Evolutionary conservation across 1,284 basidiomycete species (phyloP).

Genomic region (Porodaedalea pini): DNA sequence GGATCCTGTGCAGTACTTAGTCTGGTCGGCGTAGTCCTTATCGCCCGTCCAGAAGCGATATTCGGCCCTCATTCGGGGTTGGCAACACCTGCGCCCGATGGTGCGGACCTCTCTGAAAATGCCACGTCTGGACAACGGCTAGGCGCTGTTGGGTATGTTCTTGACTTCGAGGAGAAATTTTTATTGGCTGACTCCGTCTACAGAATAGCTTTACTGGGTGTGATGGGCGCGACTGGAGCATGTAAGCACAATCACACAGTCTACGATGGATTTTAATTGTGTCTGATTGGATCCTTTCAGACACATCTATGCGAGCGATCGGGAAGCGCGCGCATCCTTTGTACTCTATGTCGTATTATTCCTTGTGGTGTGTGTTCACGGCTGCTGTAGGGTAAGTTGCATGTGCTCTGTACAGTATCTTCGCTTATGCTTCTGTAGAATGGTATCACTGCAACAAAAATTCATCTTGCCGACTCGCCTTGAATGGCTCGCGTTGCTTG

Average conservation of each 20-base stretch:
- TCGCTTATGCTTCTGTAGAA: constrained; percentile 15
- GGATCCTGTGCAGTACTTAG: constrained; percentile 40
- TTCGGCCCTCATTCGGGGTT: constrained; percentile 35
- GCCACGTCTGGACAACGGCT: constrained; percentile 43
- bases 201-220: constrained; percentile 55
- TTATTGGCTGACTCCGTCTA: background rate
- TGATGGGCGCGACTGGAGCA: constrained; percentile 57
- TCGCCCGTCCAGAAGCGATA: constrained; percentile 50
- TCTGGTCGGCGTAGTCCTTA: constrained; percentile 59
- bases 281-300: constrained; percentile 32
- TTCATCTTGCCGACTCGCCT: constrained; percentile 30
- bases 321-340: constrained; percentile 71
- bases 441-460: constrained; percentile 23
- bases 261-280: background rate
- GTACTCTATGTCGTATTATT: constrained; percentile 70
- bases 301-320: constrained; percentile 65
- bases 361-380: constrained; percentile 56
- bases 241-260: constrained; percentile 38
- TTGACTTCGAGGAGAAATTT: background rate
- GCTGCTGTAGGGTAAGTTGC: constrained; percentile 44
- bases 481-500: constrained; percentile 28
- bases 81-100: constrained; percentile 11
- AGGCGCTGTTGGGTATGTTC: constrained; percentile 46
- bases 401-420: constrained; percentile 14
- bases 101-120: constrained; percentile 25